A percentile compares a stretch with the other conserved stretches of the same genome.
These are phyloP conservation scores for Epichloe hybrida DNA, from an alignment of 2,329 filamentous ascomycete species.

Conservation along the genomic window DNA sequence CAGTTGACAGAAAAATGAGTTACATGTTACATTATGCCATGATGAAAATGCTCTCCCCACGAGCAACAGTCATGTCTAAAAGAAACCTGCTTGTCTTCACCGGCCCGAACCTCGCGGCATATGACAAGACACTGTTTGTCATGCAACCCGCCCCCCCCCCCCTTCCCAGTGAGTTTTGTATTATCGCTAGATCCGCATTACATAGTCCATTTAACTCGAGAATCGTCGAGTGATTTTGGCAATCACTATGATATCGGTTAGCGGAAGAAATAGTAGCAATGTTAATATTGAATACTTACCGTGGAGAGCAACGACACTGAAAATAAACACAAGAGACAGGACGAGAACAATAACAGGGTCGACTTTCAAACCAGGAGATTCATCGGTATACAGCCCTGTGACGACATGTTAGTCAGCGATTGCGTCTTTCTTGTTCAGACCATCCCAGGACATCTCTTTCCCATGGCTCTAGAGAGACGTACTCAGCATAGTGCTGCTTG, in stretches of 20 bases:
- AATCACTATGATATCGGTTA: constrained; percentile 49
- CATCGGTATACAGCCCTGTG: constrained; percentile 86
- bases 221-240: constrained; percentile 90
- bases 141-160: neutral
- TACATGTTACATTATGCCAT: constrained; percentile 1
- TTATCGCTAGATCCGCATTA: neutral
- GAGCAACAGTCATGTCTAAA: neutral
- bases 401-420: constrained; percentile 8
- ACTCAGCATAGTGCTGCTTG: constrained; percentile 97
- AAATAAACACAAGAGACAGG: constrained; percentile 94
- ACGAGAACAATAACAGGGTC: constrained; percentile 96
- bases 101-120: neutral
- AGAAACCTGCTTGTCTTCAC: neutral
- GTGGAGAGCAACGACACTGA: constrained; percentile 93
- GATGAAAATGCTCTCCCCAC: neutral
- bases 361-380: constrained; percentile 93
- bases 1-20: neutral
- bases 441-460: no score
- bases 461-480: constrained; percentile 38
- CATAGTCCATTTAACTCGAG: constrained; percentile 37
- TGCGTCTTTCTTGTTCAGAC: neutral
- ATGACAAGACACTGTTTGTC: neutral
- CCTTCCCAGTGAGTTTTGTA: neutral
- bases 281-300: constrained; percentile 1
- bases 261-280: neutral